Conservation (phyloP, 2,329 filamentous ascomycete genomes). For the Capronia americana region DNA sequence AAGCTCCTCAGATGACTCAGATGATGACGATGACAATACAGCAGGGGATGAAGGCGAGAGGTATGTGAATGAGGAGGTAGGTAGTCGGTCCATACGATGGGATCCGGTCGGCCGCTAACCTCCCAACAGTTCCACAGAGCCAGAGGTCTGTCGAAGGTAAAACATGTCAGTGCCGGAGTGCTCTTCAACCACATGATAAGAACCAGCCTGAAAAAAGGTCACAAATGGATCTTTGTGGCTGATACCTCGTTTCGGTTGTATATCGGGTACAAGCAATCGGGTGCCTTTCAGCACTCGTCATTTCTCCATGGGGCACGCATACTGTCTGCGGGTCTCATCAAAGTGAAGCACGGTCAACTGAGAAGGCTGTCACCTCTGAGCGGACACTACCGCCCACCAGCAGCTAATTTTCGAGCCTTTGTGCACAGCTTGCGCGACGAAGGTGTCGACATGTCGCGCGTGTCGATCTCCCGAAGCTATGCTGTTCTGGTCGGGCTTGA, state of each 20-base stretch:
- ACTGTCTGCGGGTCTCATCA: conserved; percentile 81
- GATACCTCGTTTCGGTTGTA: conserved; percentile 82
- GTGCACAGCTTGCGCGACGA: conserved; percentile 73
- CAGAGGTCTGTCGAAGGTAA: conserved; percentile 66
- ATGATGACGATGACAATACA: conserved; percentile 30
- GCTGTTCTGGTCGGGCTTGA: conserved; percentile 83
- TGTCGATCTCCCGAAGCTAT: conserved; percentile 82
- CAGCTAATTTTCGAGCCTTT: conserved; percentile 82
- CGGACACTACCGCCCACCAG: conserved; percentile 59
- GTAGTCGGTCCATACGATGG: conserved; percentile 1
- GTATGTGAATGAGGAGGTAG: conserved; percentile 65
- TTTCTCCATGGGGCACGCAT: conserved; percentile 86
- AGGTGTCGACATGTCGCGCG: conserved; percentile 78
- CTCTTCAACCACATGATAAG: conserved; percentile 80
- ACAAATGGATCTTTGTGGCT: conserved; percentile 88
- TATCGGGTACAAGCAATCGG: conserved; percentile 86
- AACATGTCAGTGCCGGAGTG: conserved; percentile 72
- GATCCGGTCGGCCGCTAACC: background rate
- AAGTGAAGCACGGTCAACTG: conserved; percentile 81
- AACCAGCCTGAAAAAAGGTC: conserved; percentile 75
- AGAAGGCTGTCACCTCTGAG: conserved; percentile 68
- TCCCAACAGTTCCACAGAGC: conserved; percentile 59
- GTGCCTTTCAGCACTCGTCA: conserved; percentile 88
- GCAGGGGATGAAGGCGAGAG: conserved; percentile 61
- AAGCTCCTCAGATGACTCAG: conserved; percentile 40